Conservation (phyloP, 495 filamentous ascomycete species). For the Xanthoparmelia taractica region DNA sequence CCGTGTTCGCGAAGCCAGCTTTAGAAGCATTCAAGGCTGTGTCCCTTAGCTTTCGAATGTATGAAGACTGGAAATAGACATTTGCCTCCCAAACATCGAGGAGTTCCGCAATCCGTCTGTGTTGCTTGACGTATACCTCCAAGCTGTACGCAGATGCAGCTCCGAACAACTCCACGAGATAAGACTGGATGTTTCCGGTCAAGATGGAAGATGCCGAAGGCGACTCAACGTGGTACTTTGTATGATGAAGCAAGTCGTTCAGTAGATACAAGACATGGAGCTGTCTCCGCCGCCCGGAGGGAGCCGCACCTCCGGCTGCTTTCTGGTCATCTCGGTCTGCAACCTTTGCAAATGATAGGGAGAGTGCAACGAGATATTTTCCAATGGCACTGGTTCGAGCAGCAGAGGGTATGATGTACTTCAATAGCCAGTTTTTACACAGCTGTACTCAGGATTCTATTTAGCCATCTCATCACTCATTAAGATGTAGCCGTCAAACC, state of each 20-base stretch:
- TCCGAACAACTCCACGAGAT: slow-evolving; percentile 54
- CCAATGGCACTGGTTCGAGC: slow-evolving; percentile 58
- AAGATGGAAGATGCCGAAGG: slow-evolving; percentile 44
- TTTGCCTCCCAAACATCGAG: slow-evolving; percentile 67
- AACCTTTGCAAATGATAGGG: slow-evolving; percentile 46
- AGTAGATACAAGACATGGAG: slow-evolving; percentile 77
- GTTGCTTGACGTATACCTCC: slow-evolving; percentile 56
- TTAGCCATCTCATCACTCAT: slow-evolving; percentile 50
- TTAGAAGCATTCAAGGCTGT: slow-evolving; percentile 44
- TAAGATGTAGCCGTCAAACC: slow-evolving; percentile 70
- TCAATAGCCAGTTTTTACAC: slow-evolving; percentile 80
- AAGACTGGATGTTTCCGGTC: slow-evolving; percentile 51
- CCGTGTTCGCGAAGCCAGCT: not conserved
- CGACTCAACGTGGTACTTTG: slow-evolving; percentile 49
- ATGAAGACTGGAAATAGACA: slow-evolving; percentile 54
- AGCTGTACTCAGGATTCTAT: slow-evolving; percentile 48
- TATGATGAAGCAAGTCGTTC: slow-evolving; percentile 77
- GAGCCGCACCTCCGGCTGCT: slow-evolving; percentile 20
- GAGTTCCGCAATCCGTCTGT: slow-evolving; percentile 55
- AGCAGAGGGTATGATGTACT: slow-evolving; percentile 59
- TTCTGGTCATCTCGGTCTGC: slow-evolving; percentile 10
- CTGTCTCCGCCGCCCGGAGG: slow-evolving; percentile 59
- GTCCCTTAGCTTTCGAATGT: slow-evolving; percentile 53
- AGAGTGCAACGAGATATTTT: slow-evolving; percentile 67
- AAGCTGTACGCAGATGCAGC: slow-evolving; percentile 53